Percentiles rank a stretch among this genome's conserved stretches.
These are phyloP conservation scores for Symbiodinium pilosum DNA, from an alignment of 73 alveolate species.

Conservation along the genomic window DNA sequence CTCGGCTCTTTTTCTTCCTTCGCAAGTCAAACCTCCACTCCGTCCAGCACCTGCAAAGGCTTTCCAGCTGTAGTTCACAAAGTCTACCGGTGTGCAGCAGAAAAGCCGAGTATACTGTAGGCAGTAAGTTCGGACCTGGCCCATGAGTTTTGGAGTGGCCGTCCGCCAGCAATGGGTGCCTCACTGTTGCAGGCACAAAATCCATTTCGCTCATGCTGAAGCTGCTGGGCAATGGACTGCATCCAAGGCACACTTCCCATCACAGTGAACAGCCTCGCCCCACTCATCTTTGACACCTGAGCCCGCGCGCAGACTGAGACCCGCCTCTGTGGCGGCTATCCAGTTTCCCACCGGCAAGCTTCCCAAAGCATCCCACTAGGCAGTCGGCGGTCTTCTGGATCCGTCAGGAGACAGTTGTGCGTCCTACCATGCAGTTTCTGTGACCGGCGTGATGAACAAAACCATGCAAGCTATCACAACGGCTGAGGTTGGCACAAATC, in stretches of 20 bases:
- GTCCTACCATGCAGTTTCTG: background rate
- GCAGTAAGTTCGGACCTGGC: background rate
- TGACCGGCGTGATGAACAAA: too few relatives aligned
- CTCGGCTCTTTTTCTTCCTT: background rate
- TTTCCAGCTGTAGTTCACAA: background rate
- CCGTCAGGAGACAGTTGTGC: slow-evolving; percentile 41
- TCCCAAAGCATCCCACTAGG: background rate
- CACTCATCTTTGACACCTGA: slow-evolving; percentile 38
- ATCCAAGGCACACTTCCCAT: slow-evolving; percentile 31
- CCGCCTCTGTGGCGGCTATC: background rate
- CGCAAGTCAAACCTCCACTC: slow-evolving; percentile 45
- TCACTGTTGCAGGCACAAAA: background rate
- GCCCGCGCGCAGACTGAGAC: background rate
- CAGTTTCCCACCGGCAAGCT: background rate
- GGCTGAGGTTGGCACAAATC: too few relatives aligned
- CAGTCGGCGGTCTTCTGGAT: slow-evolving; percentile 20
- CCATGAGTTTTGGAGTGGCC: slow-evolving; percentile 55
- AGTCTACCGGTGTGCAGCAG: background rate
- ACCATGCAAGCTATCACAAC: too few relatives aligned
- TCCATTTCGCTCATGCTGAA: background rate
- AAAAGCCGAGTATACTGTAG: background rate
- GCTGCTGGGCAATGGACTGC: background rate
- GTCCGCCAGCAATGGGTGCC: slow-evolving; percentile 86
- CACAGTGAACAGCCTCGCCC: slow-evolving; percentile 72
- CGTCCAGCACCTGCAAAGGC: slow-evolving; percentile 31